Conservation (phyloP, 1,139 yeast genomes). For the Yamadazyma blattariae region DNA sequence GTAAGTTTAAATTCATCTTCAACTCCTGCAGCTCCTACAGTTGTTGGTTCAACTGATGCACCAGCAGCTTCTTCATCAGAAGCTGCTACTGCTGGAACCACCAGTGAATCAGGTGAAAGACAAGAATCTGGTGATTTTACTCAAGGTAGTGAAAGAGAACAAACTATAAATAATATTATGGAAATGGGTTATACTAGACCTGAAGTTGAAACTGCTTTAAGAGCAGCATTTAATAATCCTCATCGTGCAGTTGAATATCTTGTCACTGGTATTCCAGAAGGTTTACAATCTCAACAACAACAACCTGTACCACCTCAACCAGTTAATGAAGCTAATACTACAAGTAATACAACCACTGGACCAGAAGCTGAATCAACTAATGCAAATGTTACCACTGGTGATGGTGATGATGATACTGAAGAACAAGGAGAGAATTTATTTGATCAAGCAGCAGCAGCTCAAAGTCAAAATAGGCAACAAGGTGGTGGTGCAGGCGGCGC, state of each 20-base stretch:
- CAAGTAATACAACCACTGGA: constrained; percentile 20
- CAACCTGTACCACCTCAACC: constrained; percentile 25
- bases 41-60: constrained; percentile 10
- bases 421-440: constrained; percentile 52
- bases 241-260: constrained; percentile 97
- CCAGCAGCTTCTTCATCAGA: constrained; percentile 18
- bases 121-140: constrained; percentile 51
- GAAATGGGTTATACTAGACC: constrained; percentile 95
- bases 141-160: constrained; percentile 63
- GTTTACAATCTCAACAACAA: constrained; percentile 32
- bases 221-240: constrained; percentile 96
- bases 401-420: constrained; percentile 21
- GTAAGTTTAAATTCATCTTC: not conserved
- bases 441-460: constrained; percentile 67
- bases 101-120: constrained; percentile 20
- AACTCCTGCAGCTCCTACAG: constrained; percentile 1
- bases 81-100: constrained; percentile 15
- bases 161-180: constrained; percentile 75
- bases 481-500: constrained; percentile 25
- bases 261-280: constrained; percentile 85
- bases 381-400: constrained; percentile 15
- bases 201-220: constrained; percentile 84
- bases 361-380: constrained; percentile 19
- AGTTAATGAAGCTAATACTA: constrained; percentile 2
- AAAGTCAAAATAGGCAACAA: constrained; percentile 23